phyloP scores from a whole-genome alignment of 2,329 filamentous ascomycete genomes.

The Ramularia endophylla region DNA sequence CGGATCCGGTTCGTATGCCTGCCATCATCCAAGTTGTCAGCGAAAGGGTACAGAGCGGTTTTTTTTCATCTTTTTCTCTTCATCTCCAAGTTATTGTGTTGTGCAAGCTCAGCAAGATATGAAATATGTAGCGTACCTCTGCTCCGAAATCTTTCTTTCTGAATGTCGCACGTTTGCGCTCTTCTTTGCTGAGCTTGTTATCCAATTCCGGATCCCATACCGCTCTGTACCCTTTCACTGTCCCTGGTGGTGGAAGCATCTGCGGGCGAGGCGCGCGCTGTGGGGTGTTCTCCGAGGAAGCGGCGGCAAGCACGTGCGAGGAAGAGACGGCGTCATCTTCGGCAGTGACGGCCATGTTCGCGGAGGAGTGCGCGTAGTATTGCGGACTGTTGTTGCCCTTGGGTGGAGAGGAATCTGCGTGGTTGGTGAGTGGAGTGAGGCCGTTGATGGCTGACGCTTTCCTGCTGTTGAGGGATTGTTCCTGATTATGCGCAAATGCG shows the following conservation, averaged over 20 bases:
- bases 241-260: slow-evolving; percentile 46
- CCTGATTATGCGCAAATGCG: slow-evolving; percentile 46
- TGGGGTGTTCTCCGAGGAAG: slow-evolving; percentile 30
- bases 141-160: slow-evolving; percentile 33
- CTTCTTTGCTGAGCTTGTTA: slow-evolving; percentile 51
- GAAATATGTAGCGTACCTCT: slow-evolving; percentile 37
- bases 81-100: slow-evolving; percentile 30
- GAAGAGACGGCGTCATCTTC: slow-evolving; percentile 16
- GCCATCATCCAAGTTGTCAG: slow-evolving; percentile 40
- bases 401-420: slow-evolving; percentile 58
- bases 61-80: slow-evolving; percentile 25
- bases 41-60: slow-evolving; percentile 36
- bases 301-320: slow-evolving; percentile 19
- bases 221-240: slow-evolving; percentile 53
- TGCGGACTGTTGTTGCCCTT: slow-evolving; percentile 52
- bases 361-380: slow-evolving; percentile 17
- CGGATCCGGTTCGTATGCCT: slow-evolving; percentile 60
- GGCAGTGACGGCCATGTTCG: slow-evolving; percentile 22
- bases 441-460: slow-evolving; percentile 49
- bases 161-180: slow-evolving; percentile 39
- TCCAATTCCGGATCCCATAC: slow-evolving; percentile 60
- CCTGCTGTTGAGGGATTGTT: slow-evolving; percentile 25
- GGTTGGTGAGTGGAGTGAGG: slow-evolving; percentile 58
- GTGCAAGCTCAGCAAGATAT: slow-evolving; percentile 34
- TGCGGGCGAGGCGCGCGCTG: slow-evolving; percentile 38